Percentiles rank a stretch among this genome's conserved stretches.
phyloP scores from a whole-genome alignment of 2,329 filamentous ascomycete genomes.

The Calonectria fujianensis region DNA sequence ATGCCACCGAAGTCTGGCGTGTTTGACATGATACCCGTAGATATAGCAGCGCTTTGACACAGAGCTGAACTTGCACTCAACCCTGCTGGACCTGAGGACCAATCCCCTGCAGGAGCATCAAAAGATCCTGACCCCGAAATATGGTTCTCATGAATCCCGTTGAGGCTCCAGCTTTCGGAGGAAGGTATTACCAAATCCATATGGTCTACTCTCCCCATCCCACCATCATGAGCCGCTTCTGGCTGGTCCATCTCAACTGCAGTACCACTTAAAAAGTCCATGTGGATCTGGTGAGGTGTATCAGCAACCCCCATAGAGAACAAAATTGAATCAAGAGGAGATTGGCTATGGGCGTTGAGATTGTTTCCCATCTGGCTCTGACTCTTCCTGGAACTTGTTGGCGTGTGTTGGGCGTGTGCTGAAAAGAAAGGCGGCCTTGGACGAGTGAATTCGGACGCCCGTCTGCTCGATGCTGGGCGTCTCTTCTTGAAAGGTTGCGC shows the following conservation, averaged over 20 bases:
- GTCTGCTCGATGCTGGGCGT: constrained; percentile 53
- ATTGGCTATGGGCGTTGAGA: constrained; percentile 43
- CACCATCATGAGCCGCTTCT: constrained; percentile 39
- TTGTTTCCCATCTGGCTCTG: constrained; percentile 36
- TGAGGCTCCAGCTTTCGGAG: constrained; percentile 55
- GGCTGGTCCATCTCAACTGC: constrained; percentile 55
- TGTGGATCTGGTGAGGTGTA: constrained; percentile 51
- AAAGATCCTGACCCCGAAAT: constrained; percentile 46
- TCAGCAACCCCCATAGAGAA: constrained; percentile 53
- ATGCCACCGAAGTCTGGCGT: constrained; percentile 38
- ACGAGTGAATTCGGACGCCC: constrained; percentile 57
- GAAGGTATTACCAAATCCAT: constrained; percentile 54
- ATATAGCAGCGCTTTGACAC: constrained; percentile 52
- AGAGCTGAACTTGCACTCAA: constrained; percentile 57
- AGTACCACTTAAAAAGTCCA: constrained; percentile 56
- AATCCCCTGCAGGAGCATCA: constrained; percentile 54
- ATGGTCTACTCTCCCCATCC: constrained; percentile 46
- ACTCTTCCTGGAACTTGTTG: constrained; percentile 46
- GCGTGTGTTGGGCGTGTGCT: constrained; percentile 44
- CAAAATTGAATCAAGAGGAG: constrained; percentile 52
- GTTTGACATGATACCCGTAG: constrained; percentile 52
- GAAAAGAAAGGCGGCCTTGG: constrained; percentile 56
- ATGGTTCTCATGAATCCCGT: constrained; percentile 48
- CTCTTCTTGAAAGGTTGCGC: constrained; percentile 56
- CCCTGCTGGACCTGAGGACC: constrained; percentile 54